Evolutionary conservation across 2,329 filamentous ascomycete genomes (phyloP).

Genomic region (Diaporthe australafricana): DNA sequence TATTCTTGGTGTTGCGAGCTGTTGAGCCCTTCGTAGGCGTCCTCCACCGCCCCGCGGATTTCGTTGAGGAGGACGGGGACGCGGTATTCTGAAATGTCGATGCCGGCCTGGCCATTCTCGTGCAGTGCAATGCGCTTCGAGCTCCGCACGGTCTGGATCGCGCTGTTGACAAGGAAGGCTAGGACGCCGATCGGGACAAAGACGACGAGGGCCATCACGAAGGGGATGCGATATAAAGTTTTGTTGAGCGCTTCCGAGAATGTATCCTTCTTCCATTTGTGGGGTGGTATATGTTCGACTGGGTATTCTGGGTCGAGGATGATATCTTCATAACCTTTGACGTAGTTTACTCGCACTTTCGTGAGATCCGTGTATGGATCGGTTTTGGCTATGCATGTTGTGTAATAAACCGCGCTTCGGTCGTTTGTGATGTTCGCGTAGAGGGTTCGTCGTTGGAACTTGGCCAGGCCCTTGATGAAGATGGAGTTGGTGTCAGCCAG

Average conservation of each 20-base stretch:
- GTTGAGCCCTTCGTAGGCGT: constrained; percentile 80
- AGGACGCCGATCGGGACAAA: constrained; percentile 79
- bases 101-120: constrained; percentile 75
- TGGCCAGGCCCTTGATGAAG: constrained; percentile 82
- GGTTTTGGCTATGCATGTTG: constrained; percentile 79
- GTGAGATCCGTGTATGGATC: constrained; percentile 81
- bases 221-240: constrained; percentile 67
- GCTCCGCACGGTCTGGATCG: constrained; percentile 81
- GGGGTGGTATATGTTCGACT: constrained; percentile 59
- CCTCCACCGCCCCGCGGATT: constrained; percentile 80
- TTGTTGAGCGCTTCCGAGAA: constrained; percentile 39
- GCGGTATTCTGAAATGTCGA: constrained; percentile 77
- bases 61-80: constrained; percentile 82
- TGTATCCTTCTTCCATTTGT: constrained; percentile 40
- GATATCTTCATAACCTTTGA: constrained; percentile 79
- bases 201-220: constrained; percentile 73
- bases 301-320: constrained; percentile 78
- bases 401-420: constrained; percentile 84
- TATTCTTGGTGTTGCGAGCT: constrained; percentile 78
- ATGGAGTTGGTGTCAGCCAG: constrained; percentile 87
- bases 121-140: constrained; percentile 80
- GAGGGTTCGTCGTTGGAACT: constrained; percentile 80
- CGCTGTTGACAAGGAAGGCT: constrained; percentile 80
- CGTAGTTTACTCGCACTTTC: constrained; percentile 77
- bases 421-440: constrained; percentile 94